These are phyloP conservation scores for Hypoxylon sp. DNA, from an alignment of 2,329 filamentous ascomycete species.

Conservation along the genomic window DNA sequence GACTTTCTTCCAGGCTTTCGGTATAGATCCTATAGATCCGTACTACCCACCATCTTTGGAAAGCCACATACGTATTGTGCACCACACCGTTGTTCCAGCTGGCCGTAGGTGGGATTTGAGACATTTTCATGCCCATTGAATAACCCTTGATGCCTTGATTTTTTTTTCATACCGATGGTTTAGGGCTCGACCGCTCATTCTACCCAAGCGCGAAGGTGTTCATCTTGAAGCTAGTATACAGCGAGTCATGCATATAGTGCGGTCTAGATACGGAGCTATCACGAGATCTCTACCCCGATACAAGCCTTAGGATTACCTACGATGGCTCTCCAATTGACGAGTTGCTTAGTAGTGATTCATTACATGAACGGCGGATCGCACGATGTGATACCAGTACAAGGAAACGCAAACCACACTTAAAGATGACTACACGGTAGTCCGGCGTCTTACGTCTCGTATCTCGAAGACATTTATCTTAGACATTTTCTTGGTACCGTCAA, in stretches of 20 bases:
- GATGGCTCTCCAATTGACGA: background rate
- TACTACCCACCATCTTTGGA: conserved; percentile 27
- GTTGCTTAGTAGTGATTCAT: conserved; percentile 23
- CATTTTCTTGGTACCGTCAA: background rate
- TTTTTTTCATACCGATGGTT: conserved; percentile 5
- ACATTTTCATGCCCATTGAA: conserved; percentile 19
- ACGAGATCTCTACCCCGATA: conserved; percentile 2
- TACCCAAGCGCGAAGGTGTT: conserved; percentile 4
- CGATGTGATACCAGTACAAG: conserved; percentile 11
- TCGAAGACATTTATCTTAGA: background rate
- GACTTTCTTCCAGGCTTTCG: conserved; percentile 34
- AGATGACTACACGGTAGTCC: background rate
- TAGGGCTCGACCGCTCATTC: conserved; percentile 11
- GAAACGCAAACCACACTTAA: conserved; percentile 6
- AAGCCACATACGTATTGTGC: conserved; percentile 38
- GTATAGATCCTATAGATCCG: conserved; percentile 31
- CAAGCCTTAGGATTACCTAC: background rate
- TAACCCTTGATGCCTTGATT: conserved; percentile 8
- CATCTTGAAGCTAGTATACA: conserved; percentile 2
- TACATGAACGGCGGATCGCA: background rate
- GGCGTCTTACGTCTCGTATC: background rate
- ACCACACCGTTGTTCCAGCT: conserved; percentile 1
- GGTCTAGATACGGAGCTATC: conserved; percentile 6
- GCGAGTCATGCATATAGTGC: conserved; percentile 14
- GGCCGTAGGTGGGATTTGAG: conserved; percentile 17